Conservation (phyloP, 2,329 filamentous ascomycete species). For the Phaeophleospora eucalypticola region DNA sequence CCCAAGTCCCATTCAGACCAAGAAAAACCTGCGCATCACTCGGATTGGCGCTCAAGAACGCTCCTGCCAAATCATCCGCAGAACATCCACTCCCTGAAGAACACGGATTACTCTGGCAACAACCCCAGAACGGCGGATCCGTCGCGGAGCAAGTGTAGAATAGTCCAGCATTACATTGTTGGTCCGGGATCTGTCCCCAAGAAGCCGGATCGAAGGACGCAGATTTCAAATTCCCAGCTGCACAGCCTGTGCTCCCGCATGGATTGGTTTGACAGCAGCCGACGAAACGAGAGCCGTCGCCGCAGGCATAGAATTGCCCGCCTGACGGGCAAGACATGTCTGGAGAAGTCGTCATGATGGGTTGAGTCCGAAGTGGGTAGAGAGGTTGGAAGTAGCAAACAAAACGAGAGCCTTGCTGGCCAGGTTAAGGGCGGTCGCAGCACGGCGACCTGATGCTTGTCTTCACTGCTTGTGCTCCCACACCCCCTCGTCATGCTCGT, state of each 20-base stretch:
- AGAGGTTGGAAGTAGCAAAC: conserved; percentile 1
- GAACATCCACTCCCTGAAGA: background rate
- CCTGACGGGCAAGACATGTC: conserved; percentile 9
- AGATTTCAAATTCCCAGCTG: conserved; percentile 4
- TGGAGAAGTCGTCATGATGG: background rate
- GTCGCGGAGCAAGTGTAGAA: conserved; percentile 9
- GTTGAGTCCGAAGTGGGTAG: background rate
- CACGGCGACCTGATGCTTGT: too few relatives aligned
- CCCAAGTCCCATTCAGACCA: background rate
- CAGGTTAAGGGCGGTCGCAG: too few relatives aligned
- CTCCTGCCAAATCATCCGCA: background rate
- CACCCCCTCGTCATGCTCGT: too few relatives aligned
- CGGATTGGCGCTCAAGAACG: background rate
- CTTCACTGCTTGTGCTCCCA: too few relatives aligned
- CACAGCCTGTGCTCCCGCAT: conserved; percentile 5
- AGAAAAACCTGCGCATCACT: conserved; percentile 3
- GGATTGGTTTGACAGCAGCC: conserved; percentile 11
- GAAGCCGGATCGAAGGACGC: conserved; percentile 3
- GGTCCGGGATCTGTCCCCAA: conserved; percentile 5
- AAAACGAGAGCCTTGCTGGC: background rate
- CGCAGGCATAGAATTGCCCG: conserved; percentile 8
- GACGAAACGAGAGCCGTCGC: conserved; percentile 4
- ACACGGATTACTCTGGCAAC: conserved; percentile 10
- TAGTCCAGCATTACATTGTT: conserved; percentile 6
- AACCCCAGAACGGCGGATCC: conserved; percentile 10